Evolutionary conservation across 176 grass and related monocot species (phyloP).

Genomic region (Olyra latifolia): DNA sequence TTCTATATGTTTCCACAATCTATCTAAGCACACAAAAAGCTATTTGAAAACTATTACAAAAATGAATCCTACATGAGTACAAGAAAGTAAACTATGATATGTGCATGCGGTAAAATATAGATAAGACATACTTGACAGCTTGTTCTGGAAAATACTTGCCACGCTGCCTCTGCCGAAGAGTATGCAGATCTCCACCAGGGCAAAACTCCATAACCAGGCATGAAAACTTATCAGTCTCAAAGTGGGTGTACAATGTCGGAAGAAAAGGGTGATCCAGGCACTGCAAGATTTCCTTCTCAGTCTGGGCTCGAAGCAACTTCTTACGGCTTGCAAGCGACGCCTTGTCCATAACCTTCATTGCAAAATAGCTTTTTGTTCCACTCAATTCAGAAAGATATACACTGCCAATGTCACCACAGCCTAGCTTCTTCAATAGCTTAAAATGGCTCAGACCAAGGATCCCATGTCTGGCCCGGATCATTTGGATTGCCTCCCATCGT

Average conservation of each 20-base stretch:
- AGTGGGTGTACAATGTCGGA: constrained; percentile 74
- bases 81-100: neutral
- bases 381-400: constrained; percentile 79
- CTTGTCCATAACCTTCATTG: constrained; percentile 93
- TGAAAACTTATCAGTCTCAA: constrained; percentile 87
- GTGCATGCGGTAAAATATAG: neutral
- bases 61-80: neutral
- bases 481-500: constrained; percentile 75
- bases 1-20: neutral
- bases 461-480: constrained; percentile 48
- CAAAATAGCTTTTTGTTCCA: constrained; percentile 80
- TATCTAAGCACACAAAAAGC: neutral
- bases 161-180: constrained; percentile 66
- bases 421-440: constrained; percentile 67
- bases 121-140: constrained; percentile 77
- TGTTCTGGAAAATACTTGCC: constrained; percentile 84
- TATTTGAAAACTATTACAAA: neutral
- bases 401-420: constrained; percentile 82
- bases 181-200: constrained; percentile 76
- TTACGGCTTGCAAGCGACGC: constrained; percentile 62
- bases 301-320: constrained; percentile 77
- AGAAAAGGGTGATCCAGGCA: constrained; percentile 79
- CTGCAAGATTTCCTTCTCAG: constrained; percentile 81
- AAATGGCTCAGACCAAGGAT: constrained; percentile 72
- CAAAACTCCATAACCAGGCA: constrained; percentile 91